These are phyloP conservation scores for Crataegus laevigata DNA, from an alignment of 306 rosid species.

Conservation along the genomic window DNA sequence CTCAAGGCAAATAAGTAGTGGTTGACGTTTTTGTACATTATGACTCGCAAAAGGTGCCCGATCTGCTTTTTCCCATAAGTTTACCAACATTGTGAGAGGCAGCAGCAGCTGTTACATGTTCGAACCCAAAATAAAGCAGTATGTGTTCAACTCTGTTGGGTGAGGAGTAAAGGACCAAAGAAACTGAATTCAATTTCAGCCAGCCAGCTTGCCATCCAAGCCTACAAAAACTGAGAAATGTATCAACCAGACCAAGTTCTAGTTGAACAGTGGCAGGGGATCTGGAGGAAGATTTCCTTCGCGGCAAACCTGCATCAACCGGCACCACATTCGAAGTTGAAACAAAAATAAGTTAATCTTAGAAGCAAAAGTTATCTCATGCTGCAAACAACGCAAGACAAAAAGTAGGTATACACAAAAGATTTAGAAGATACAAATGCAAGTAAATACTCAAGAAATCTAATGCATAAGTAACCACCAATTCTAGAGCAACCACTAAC, in stretches of 20 bases:
- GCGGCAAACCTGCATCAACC: constrained; percentile 43
- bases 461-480: constrained; percentile 19
- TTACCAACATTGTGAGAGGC: constrained; percentile 24
- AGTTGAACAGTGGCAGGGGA: constrained; percentile 50
- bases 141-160: constrained; percentile 68
- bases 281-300: constrained; percentile 38
- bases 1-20: constrained; percentile 71
- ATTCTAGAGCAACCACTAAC: no score
- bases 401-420: background rate
- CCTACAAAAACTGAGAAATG: constrained; percentile 75
- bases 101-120: constrained; percentile 33
- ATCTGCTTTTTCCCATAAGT: constrained; percentile 42
- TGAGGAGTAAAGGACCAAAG: constrained; percentile 79
- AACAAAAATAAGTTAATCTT: background rate
- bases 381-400: background rate
- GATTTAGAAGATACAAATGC: no score
- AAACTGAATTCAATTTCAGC: constrained; percentile 88
- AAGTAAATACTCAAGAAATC: no score
- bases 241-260: constrained; percentile 88
- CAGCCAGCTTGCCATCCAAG: constrained; percentile 95
- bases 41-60: constrained; percentile 56
- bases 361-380: no score
- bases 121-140: constrained; percentile 37
- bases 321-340: background rate
- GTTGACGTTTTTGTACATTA: constrained; percentile 73